Conservation (phyloP, 257 asterid species). For the Cruciata laevipes region DNA sequence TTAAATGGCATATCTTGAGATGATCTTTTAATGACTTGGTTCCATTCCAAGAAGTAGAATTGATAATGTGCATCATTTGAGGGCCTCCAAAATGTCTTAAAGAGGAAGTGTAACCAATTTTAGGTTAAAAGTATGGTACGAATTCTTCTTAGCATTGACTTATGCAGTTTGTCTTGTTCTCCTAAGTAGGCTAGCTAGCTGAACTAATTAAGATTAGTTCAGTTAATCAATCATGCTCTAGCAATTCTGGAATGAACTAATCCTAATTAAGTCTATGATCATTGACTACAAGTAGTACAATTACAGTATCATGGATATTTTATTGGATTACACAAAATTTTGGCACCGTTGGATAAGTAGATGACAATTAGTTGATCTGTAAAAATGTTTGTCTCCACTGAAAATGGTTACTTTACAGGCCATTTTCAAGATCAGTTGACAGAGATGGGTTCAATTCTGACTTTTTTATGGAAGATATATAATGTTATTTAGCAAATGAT, state of each 20-base stretch:
- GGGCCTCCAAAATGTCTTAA: too few relatives aligned
- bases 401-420: background rate
- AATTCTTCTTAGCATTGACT: background rate
- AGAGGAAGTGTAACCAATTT: too few relatives aligned
- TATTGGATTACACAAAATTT: background rate
- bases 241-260: background rate
- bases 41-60: background rate
- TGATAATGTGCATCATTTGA: too few relatives aligned
- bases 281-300: background rate
- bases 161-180: conserved; percentile 1
- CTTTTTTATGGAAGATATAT: background rate
- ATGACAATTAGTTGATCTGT: conserved; percentile 34
- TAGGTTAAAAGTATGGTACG: too few relatives aligned
- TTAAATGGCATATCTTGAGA: too few relatives aligned
- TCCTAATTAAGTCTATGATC: background rate
- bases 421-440: background rate
- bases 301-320: background rate
- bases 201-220: background rate
- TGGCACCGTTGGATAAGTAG: conserved; percentile 19
- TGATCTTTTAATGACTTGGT: too few relatives aligned
- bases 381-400: conserved; percentile 8
- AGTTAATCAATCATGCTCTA: background rate
- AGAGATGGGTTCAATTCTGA: background rate
- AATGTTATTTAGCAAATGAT: too few relatives aligned
- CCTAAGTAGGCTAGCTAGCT: background rate